These are phyloP conservation scores for Knufia fluminis DNA, from an alignment of 2,329 filamentous ascomycete genomes.

Conservation along the genomic window DNA sequence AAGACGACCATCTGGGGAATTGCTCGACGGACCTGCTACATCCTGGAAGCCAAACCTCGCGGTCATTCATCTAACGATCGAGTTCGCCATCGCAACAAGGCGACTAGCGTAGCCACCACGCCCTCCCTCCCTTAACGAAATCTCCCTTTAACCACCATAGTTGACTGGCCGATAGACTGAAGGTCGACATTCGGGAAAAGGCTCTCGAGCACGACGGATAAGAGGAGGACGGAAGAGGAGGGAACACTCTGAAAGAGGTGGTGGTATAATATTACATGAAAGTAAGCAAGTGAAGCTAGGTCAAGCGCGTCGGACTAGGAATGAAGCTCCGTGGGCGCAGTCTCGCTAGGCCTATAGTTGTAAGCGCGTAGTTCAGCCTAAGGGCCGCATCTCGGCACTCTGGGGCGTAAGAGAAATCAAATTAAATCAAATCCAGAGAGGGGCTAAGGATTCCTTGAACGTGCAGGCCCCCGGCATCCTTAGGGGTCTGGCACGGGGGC, in stretches of 20 bases:
- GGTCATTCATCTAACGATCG: slow-evolving; percentile 25
- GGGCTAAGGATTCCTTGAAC: no score
- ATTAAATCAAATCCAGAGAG: background rate
- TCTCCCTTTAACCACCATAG: background rate
- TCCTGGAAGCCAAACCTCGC: slow-evolving; percentile 26
- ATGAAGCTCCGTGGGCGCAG: slow-evolving; percentile 1
- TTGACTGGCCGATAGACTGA: slow-evolving; percentile 6
- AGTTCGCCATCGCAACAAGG: slow-evolving; percentile 26
- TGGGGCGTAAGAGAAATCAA: background rate
- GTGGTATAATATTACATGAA: background rate
- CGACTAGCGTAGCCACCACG: slow-evolving; percentile 12
- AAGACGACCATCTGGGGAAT: background rate
- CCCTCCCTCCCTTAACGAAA: background rate
- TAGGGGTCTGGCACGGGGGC: no score
- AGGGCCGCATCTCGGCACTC: background rate
- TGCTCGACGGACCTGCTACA: slow-evolving; percentile 12
- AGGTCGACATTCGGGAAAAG: slow-evolving; percentile 2
- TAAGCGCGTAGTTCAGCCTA: slow-evolving; percentile 1
- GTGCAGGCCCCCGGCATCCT: no score
- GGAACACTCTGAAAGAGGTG: background rate
- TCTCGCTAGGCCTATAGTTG: background rate
- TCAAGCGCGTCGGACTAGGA: background rate
- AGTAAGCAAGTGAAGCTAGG: background rate
- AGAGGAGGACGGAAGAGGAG: slow-evolving; percentile 1
- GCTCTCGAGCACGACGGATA: slow-evolving; percentile 4